Percentiles rank a stretch among this genome's conserved stretches.
Evolutionary conservation across 192 early-diverging fungal species (phyloP).

Genomic region (Neocallimastix lanati): DNA sequence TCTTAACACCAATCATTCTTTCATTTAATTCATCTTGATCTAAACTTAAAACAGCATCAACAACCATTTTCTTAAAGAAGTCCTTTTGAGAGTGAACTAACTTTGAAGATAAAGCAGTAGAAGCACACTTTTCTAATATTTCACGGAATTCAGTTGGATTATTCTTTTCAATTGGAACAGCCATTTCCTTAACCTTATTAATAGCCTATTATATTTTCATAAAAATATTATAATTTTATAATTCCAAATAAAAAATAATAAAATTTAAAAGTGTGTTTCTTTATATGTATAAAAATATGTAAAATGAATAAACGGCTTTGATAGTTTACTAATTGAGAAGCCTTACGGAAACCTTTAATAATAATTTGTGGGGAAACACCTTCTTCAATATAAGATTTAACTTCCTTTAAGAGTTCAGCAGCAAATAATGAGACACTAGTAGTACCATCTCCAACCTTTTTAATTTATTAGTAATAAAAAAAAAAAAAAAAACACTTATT

Average conservation of each 20-base stretch:
- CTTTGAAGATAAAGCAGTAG: conserved; percentile 96
- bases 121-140: conserved; percentile 87
- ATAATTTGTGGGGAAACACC: conserved; percentile 80
- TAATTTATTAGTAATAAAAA: too few relatives aligned
- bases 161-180: conserved; percentile 63
- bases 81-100: conserved; percentile 89
- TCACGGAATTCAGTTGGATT: conserved; percentile 70
- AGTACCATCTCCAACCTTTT: conserved; percentile 86
- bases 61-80: conserved; percentile 97
- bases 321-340: conserved; percentile 55
- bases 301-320: not conserved
- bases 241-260: too few relatives aligned
- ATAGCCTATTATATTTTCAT: conserved; percentile 54
- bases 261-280: too few relatives aligned
- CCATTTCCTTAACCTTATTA: conserved; percentile 82
- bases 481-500: too few relatives aligned
- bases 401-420: conserved; percentile 89
- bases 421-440: conserved; percentile 93
- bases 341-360: conserved; percentile 84
- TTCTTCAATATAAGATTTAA: conserved; percentile 85
- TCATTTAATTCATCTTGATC: conserved; percentile 94
- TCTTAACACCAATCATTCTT: conserved; percentile 95
- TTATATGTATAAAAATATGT: too few relatives aligned
- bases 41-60: conserved; percentile 84
- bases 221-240: too few relatives aligned